Evolutionary conservation across 2,329 filamentous ascomycete species (phyloP).

Genomic region (Fusarium sambucinum): DNA sequence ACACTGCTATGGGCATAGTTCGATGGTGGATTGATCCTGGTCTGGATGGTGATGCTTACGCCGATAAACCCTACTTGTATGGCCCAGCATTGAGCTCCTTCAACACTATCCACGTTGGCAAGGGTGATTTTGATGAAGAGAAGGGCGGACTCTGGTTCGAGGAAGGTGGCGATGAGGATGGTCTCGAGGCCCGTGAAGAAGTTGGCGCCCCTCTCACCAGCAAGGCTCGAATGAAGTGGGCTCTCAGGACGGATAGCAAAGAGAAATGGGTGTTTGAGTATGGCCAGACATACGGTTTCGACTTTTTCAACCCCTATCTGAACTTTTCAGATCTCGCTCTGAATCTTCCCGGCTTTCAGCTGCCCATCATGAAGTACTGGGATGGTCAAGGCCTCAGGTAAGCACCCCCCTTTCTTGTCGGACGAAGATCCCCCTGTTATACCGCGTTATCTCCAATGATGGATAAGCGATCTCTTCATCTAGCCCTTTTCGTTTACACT

Average conservation of each 20-base stretch:
- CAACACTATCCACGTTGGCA: conserved; percentile 79
- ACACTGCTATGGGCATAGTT: conserved; percentile 84
- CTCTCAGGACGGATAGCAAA: conserved; percentile 62
- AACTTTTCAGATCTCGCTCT: conserved; percentile 83
- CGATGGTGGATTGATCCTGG: conserved; percentile 93
- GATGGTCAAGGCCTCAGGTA: conserved; percentile 82
- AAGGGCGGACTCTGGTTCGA: conserved; percentile 69
- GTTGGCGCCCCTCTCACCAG: conserved; percentile 65
- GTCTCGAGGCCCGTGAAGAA: conserved; percentile 59
- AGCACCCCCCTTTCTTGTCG: conserved; percentile 48
- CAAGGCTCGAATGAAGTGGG: conserved; percentile 71
- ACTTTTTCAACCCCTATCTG: conserved; percentile 92
- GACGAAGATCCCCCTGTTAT: neutral
- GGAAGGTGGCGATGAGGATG: conserved; percentile 73
- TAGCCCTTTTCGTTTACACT: conserved; percentile 41
- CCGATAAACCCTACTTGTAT: conserved; percentile 87
- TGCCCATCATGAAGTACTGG: conserved; percentile 83
- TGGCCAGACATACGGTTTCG: conserved; percentile 64
- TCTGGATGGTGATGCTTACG: conserved; percentile 88
- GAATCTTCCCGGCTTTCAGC: conserved; percentile 76
- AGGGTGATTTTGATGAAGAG: conserved; percentile 59
- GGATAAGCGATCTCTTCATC: neutral
- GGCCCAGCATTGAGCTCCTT: conserved; percentile 84
- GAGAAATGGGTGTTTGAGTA: conserved; percentile 67
- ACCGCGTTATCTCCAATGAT: neutral